Base-by-base conservation (phyloP, 2,329 filamentous ascomycete species). In the Microdochium bolleyi region DNA sequence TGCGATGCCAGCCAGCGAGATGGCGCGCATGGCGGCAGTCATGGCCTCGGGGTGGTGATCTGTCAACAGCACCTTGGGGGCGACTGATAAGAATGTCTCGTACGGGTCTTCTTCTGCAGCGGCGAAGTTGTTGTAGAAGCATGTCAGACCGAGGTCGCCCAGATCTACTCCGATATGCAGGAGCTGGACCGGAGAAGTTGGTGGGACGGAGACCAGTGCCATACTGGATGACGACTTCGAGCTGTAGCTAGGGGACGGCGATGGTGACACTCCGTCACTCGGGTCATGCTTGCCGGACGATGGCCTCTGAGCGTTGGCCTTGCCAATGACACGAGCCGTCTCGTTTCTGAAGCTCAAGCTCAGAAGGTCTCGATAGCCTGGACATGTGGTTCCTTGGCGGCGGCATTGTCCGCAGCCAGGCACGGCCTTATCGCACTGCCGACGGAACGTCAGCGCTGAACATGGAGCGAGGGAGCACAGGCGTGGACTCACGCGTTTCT, bases 281-380 rank as follows among this genome's bases (percentile, higher is more conserved):
- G 9, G 41, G 8, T 46, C 3, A 27, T 24, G 21, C 52, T 24
- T 19, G 32, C 16, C 24, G 30, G 46, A 38, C 4, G 22, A 11
- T 34, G 51, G 21, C n/a, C 38, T 52, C 0, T 22, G 25, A 22
- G 48, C 27, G 9, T 51, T 24, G 14, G 37, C 49, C 11, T 51
- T 51, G 9, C 50, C 30, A 32, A 55, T 53, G 48, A 55, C 49
- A n/a, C 48, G 51, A 4, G n/a, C 46, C 4, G 53, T 55, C 53
- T 55, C 51, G 22, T 55, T 41, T n/a, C 53, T 48, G 27, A 55
- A 37, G 37, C 41, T 24, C 32, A 55, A 37, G 27, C 37, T 51
- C 19, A 49, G 38, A 9, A 34, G 32, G 37, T 55, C 53, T 19
- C 48, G 48, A 37, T 55, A 55, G 2, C 53, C 53, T 13, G 53